Evolutionary conservation across 352 stramenopile species (phyloP), one percentile per base, ranked within the genome.

Genomic region (Pythium aquatile): DNA sequence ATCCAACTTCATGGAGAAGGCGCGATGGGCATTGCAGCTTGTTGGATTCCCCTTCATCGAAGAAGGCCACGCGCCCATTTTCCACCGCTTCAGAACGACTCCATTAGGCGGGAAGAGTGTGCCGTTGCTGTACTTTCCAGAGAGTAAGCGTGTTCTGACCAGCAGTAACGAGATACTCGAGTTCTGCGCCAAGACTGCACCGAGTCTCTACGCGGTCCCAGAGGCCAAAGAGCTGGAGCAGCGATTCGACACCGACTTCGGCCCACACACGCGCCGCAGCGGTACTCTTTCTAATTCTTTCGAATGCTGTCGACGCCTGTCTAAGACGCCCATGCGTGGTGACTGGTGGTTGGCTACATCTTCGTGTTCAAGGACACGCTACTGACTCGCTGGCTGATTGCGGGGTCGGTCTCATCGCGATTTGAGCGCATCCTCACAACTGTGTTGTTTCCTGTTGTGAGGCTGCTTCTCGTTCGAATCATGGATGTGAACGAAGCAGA

Each of bases 1-100:
- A 20, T 87, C 76, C 47, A 89, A 81, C 68, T 89, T 78, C 52
- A 77, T 78, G 20, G 79, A 87, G 65, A 89, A 89, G 62, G 74
- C 77, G 35, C 74, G 80, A 6, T 87, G 76, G 80, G 76, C 76
- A 24, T 52, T 89, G 32, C 72, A 76, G 24, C 29, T 82, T 5
- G 74, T 73, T 3, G 73, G 0, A 61, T 87, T n/a, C 37, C 37
- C 69, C 29, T 86, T 87, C 47, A 40, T 55, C 0, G 80, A 89
- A 68, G 64, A 73, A 40, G 82, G 77, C 58, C 77, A 78, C 67
- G 75, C 72, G 0, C 74, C 78, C 9, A 35, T 83, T 55, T 70
- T 89, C 46, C 67, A 65, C 28, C 82, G 81, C 53, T 51, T 73
- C 39, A 68, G 68, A n/a, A 86, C 78, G 17, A 75, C 63, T 24